Evolutionary conservation across 2,329 filamentous ascomycete species (phyloP).

Genomic region (Xylariaceae sp.): DNA sequence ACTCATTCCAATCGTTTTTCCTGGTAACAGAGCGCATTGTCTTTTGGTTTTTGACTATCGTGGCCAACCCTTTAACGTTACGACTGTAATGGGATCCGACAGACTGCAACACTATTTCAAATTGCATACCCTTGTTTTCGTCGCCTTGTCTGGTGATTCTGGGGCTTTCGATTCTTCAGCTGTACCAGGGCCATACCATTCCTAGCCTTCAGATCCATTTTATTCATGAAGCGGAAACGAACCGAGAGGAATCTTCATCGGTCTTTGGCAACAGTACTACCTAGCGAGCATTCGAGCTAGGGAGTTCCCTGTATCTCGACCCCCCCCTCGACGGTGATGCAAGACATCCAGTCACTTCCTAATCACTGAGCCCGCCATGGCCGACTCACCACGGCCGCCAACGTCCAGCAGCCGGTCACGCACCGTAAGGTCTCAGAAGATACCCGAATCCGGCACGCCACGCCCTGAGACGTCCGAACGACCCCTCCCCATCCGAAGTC

Average conservation of each 20-base stretch:
- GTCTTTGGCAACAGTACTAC: not conserved
- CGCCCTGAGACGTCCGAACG: constrained; percentile 33
- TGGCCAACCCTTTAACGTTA: constrained; percentile 1
- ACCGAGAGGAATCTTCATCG: constrained; percentile 3
- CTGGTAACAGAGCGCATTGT: too few relatives aligned
- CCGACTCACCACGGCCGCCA: constrained; percentile 28
- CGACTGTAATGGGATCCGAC: constrained; percentile 1
- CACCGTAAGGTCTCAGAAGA: constrained; percentile 50
- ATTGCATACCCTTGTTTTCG: not conserved
- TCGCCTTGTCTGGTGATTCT: not conserved
- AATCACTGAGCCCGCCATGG: constrained; percentile 22
- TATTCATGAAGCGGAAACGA: not conserved
- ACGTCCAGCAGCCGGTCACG: constrained; percentile 36
- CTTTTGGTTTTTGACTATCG: too few relatives aligned
- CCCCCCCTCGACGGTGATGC: constrained; percentile 16
- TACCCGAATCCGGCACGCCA: constrained; percentile 21
- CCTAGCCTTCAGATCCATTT: not conserved
- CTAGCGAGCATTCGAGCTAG: constrained; percentile 1
- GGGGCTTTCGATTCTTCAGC: too few relatives aligned
- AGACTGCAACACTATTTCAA: too few relatives aligned
- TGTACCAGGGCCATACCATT: not conserved
- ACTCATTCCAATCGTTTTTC: too few relatives aligned
- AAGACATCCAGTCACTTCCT: constrained; percentile 9
- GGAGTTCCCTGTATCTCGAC: not conserved
- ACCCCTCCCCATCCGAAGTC: constrained; percentile 43